Base-by-base conservation (phyloP, 257 asterid genomes). In the Prunella vulgaris region DNA sequence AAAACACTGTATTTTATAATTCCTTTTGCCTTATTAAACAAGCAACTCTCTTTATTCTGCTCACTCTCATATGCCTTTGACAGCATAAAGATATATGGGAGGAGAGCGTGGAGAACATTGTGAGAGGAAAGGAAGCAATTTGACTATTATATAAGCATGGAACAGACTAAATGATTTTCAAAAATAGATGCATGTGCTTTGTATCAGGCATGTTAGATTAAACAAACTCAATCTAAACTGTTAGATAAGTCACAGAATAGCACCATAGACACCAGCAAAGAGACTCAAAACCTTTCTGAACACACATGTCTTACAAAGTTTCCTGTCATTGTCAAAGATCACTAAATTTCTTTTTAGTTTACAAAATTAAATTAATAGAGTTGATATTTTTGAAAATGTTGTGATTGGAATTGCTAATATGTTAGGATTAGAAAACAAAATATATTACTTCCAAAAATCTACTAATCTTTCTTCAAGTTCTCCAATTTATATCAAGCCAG, bases 401-500 rank as follows among this genome's bases (percentile, higher is more conserved):
- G 30, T 21, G 6, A 13, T 13, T 14, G 22, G 14, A 38, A 14
- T 59, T 27, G 28, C 53, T 46, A 5, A 58, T 12, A 68, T 18
- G 13, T 32, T 20, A 4, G 10, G 33, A 17, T 17, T 44, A 35
- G 35, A 4, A 24, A 60, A 22, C 38, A 71, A 48, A 44, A 27
- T 24, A 71, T 57, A 3, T 9, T 25, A 28, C 13, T 49, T 20
- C 44, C 46, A 18, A 30, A 13, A 20, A 15, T 10, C 22, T 52
- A 25, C 10, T 15, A 25, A 8, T 8, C 53, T 51, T 10, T 42
- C 68, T 14, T 56, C 56, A 38, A 73, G 67, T 73, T 65, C 60
- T 21, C 7, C 71, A 46, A 38, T 61, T 44, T 72, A 35, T 22
- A 35, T 69, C 59, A 5, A 70, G 33, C 59, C 48, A 70, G 22